Evolutionary conservation across 371 early-diverging fungal genomes (phyloP), one percentile per base, ranked within the genome.

Genomic region (Mortierella sp.): DNA sequence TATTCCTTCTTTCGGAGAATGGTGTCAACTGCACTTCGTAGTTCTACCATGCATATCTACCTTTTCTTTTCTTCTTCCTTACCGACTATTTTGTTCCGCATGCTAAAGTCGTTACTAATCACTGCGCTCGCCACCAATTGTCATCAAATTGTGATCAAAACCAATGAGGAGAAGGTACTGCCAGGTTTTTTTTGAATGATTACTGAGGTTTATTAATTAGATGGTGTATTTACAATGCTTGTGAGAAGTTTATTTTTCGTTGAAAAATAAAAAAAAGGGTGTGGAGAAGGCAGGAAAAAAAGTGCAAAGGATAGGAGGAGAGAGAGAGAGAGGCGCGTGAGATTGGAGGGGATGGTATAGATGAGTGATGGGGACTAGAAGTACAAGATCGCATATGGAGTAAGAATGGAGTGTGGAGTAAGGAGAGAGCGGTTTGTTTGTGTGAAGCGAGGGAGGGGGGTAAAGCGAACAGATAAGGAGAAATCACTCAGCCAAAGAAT

Each of bases 361-460:
- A 45, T 3, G 54, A 21, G 54, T 19, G 58, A 44, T 38, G n/a
- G 14, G 47, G 31, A 45, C 42, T 68, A 68, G 68, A 68, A 68
- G 68, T 68, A 68, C 68, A 68, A 68, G 68, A 42, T 68, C 68
- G 68, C 68, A 68, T 38, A 68, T 38, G 68, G 68, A n/a, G 42
- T 10, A 68, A 34, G 19, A 31, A 38, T 38, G 42, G 34, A 28
- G 28, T 16, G 31, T 16, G 68, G 31, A 55, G 54, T 38, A 34
- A 26, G 34, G 54, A 5, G 38, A 55, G 42, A 11, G 9, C 1
- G 24, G 68, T 68, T 38, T 68, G 38, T 63, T 31, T 63, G 31
- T 55, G 28, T 58, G 58, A 34, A 14, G 28, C 10, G 38, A 10
- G 24, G 9, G 34, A 16, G 19, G 19, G 19, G 63, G 65, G 10